Base-by-base conservation (phyloP, 352 stramenopile species). In the Peronospora tabacina region DNA sequence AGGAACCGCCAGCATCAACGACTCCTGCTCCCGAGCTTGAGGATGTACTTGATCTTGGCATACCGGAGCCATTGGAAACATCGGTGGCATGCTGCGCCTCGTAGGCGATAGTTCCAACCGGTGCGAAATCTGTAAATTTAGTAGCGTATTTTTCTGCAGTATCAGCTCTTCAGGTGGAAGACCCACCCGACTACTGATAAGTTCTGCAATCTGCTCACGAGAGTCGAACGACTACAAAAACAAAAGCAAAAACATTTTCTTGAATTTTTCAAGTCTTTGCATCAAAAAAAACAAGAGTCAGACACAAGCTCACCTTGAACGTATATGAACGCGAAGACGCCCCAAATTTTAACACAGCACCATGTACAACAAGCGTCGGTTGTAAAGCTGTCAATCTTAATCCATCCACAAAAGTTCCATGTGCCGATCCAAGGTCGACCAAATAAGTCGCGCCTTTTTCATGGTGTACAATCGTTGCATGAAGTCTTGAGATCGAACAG, bases 401-500 rank as follows among this genome's bases (percentile, higher is more conserved):
- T 8, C 72, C 75, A 55, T 92, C 77, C 26, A 92, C 58, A 36
- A 83, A 87, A 35, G 82, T 88, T 34, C 79, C 79, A 48, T 92
- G 82, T 39, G 74, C 82, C 5, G 82, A 92, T 32, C 75, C 71
- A 29, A 92, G 51, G 44, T 92, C 82, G 17, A 92, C 66, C 13
- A 92, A 34, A 44, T 92, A 92, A 26, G 72, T 80, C 30, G 68
- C 66, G 22, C 82, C 82, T 40, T 85, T 80, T 33, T 75, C 45
- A 63, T 92, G 82, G 48, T 92, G 79, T 6, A 92, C 63, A 19
- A 92, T 67, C 0, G 68, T 66, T 0, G 82, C 82, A 37, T 92
- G 82, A 13, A 90, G 61, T 48, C 81, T 63, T 24, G 81, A 92
- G 46, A 92, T 86, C 35, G 81, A 92, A 63, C 79, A 89, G 52